A percentile compares a stretch with the other conserved stretches of the same genome.
These are phyloP conservation scores for Xerocomellus chrysenteron DNA, from an alignment of 768 basidiomycete genomes.

Conservation along the genomic window DNA sequence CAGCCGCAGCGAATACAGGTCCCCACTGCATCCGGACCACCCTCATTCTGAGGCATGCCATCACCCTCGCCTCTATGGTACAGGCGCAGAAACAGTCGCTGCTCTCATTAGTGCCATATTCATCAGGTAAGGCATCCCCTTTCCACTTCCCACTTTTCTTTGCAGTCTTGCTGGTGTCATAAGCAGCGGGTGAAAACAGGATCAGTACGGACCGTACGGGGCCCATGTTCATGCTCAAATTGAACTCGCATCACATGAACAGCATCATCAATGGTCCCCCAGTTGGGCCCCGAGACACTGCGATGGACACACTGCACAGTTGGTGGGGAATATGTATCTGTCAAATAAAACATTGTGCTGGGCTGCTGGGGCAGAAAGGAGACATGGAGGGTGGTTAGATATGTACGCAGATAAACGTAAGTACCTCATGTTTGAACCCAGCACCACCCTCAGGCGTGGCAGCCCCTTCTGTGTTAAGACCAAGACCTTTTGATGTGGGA, in stretches of 20 bases:
- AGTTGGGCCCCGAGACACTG: too few species aligned
- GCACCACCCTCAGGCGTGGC: too few species aligned
- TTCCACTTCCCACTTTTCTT: neutral
- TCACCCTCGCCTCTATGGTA: conserved; percentile 16
- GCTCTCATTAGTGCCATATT: conserved; percentile 23
- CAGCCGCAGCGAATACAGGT: conserved; percentile 6
- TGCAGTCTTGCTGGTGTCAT: neutral
- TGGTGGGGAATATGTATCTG: too few species aligned
- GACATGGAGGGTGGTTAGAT: too few species aligned
- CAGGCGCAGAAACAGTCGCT: conserved; percentile 33
- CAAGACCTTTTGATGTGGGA: too few species aligned
- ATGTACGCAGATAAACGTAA: too few species aligned
- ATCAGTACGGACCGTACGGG: conserved; percentile 72
- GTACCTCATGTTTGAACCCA: too few species aligned
- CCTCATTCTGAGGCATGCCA: neutral
- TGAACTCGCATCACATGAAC: conserved; percentile 55
- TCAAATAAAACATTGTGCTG: too few species aligned
- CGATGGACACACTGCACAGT: too few species aligned
- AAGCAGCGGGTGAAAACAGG: conserved; percentile 41
- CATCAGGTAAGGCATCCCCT: neutral
- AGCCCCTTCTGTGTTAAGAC: too few species aligned
- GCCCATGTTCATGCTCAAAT: conserved; percentile 46
- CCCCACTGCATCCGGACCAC: neutral
- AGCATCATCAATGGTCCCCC: conserved; percentile 42
- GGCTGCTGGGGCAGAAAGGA: too few species aligned